Percentiles rank a stretch among this genome's conserved stretches.
These are phyloP conservation scores for Ustilago sp. DNA, from an alignment of 1,284 basidiomycete species.

Conservation along the genomic window DNA sequence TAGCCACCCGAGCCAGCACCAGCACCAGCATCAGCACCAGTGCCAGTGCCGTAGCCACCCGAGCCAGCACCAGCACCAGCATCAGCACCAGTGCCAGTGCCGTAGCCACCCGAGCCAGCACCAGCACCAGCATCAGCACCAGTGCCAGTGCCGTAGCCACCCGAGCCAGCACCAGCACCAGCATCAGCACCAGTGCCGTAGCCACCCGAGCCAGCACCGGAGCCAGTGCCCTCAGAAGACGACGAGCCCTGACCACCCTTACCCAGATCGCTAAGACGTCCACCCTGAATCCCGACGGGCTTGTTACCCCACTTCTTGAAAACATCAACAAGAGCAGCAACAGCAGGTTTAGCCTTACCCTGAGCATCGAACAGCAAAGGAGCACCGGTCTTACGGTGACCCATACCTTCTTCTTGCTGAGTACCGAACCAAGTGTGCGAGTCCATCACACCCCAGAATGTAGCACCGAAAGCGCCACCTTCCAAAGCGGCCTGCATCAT, in stretches of 20 bases:
- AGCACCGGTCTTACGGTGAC: constrained; percentile 32
- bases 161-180: constrained; percentile 4
- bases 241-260: constrained; percentile 1
- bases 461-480: constrained; percentile 36
- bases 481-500: constrained; percentile 41
- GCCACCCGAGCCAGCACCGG: constrained; percentile 11
- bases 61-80: constrained; percentile 15
- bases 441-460: constrained; percentile 34
- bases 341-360: constrained; percentile 44
- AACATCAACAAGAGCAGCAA: constrained; percentile 47
- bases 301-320: constrained; percentile 53
- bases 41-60: neutral
- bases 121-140: no score
- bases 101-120: constrained; percentile 5
- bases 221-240: neutral
- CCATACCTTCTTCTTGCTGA: constrained; percentile 8
- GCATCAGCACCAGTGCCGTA: neutral
- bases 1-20: constrained; percentile 8
- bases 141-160: neutral
- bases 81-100: constrained; percentile 3
- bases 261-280: constrained; percentile 21
- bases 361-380: constrained; percentile 38
- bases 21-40: constrained; percentile 3
- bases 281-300: constrained; percentile 37
- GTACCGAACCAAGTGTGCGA: constrained; percentile 42